These are phyloP conservation scores for Alternaria gansuensis DNA, from an alignment of 2,329 filamentous ascomycete genomes.

Conservation along the genomic window DNA sequence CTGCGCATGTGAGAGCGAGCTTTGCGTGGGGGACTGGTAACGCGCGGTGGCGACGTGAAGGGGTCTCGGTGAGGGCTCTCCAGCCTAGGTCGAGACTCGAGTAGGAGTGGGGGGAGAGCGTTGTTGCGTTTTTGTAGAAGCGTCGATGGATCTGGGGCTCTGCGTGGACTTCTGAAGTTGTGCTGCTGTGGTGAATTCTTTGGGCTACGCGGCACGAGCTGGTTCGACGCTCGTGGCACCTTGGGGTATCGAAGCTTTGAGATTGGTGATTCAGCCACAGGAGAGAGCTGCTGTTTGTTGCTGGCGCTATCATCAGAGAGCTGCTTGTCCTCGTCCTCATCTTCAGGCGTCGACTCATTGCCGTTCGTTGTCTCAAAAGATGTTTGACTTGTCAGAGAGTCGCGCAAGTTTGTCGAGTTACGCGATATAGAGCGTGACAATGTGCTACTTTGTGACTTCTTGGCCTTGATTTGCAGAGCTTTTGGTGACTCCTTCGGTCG, in stretches of 20 bases:
- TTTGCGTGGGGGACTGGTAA: slow-evolving; percentile 33
- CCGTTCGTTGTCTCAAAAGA: slow-evolving; percentile 58
- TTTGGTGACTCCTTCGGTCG: slow-evolving; percentile 33
- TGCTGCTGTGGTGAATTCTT: slow-evolving; percentile 20
- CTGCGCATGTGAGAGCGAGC: slow-evolving; percentile 36
- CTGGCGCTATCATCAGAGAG: slow-evolving; percentile 31
- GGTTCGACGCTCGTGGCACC: slow-evolving; percentile 58
- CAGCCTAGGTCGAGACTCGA: slow-evolving; percentile 43
- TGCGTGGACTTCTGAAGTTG: slow-evolving; percentile 23
- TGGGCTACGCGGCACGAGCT: slow-evolving; percentile 55
- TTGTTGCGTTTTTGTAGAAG: slow-evolving; percentile 30
- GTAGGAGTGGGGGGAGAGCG: slow-evolving; percentile 38
- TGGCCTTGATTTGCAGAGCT: slow-evolving; percentile 32
- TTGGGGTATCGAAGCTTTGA: slow-evolving; percentile 58
- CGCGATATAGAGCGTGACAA: slow-evolving; percentile 39
- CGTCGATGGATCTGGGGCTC: slow-evolving; percentile 18
- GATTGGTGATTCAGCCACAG: slow-evolving; percentile 57
- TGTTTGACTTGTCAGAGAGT: slow-evolving; percentile 52
- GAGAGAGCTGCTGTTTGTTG: slow-evolving; percentile 46
- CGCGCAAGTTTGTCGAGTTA: slow-evolving; percentile 43
- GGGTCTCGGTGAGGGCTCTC: slow-evolving; percentile 29
- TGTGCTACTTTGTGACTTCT: slow-evolving; percentile 42
- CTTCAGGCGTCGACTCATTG: slow-evolving; percentile 59
- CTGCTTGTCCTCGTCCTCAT: slow-evolving; percentile 52
- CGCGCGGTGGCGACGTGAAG: slow-evolving; percentile 33